Base-by-base conservation (phyloP, 306 rosid genomes). In the Inga oerstediana region DNA sequence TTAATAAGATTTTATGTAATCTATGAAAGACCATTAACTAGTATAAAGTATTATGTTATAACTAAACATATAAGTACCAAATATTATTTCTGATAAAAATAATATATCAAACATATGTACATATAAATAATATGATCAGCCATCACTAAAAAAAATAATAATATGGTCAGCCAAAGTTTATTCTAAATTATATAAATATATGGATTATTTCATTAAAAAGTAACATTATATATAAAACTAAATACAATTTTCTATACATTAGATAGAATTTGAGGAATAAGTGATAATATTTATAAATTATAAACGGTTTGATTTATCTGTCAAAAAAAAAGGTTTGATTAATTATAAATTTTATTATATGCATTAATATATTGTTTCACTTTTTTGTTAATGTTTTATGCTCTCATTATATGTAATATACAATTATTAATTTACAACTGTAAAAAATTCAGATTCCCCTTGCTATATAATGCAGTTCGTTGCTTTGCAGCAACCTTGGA, bases 401-500 rank as follows among this genome's bases (percentile, higher is more conserved):
- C 59, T 22, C 59, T 52, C 22, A 16, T 52, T 16, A 52, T 16
- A 52, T 52, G n/a, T 52, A 22, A 52, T 52, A 4, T 16, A 17
- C 59, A 16, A 52, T 17, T 52, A 17, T 52, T 51, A 52, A 52
- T 52, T 52, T 17, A 54, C 22, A 22, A 22, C 10, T 59, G 24
- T 59, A 59, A 59, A 59, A 59, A 12, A 10, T 3, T 61, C 34
- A 61, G 37, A 22, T 62, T 62, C 37, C 68, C 37, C 37, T 30
- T 4, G 1, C 13, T 12, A 62, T 3, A 12, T 49, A 48, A 61
- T 61, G 68, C 6, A 24, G 37, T 9, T 24, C 1, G 17, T 24
- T 61, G 67, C 37, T 24, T 61, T 62, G 68, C 37, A 24, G 37
- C 17, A 62, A 48, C 51, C 74, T 74, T 78, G 92, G 92, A 90